Base-by-base conservation (phyloP, 2,329 filamentous ascomycete genomes). In the Cytospora mali region DNA sequence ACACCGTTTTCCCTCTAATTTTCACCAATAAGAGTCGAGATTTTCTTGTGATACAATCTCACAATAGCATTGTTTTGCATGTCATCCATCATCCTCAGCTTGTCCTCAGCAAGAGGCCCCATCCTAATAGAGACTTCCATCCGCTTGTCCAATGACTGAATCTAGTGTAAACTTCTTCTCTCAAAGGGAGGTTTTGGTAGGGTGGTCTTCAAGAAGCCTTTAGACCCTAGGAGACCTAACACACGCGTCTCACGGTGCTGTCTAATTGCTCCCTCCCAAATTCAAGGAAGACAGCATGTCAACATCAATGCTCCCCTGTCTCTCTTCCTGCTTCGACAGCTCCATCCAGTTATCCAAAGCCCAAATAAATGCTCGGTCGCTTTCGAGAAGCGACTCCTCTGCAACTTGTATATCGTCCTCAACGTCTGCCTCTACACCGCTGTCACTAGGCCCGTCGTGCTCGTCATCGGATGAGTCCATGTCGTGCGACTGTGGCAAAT, bases 241-340 rank as follows among this genome's bases (percentile, higher is more conserved):
- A 46, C 42, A 29, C 58, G 33, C 2, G 1, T n/a, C 21, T 21
- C 21, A 11, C 14, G 21, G 4, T 50, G 4, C 6, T 23, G 4
- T 29, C 14, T 18, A 51, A n/a, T 46, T 46, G 13, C 3, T 1
- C 0, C 23, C 18, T 53, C 14, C 35, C 50, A 60, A 23, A 16
- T 11, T 28, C 33, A 60, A 23, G 6, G 50, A 27, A 6, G 57
- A 60, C 14, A 60, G 7, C 57, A 54, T 60, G 33, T 54, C 57
- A 18, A 6, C 10, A 1, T 60, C 57, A 6, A 54, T 14, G 6
- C 14, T 23, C 0, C 14, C 35, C n/a, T 54, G 35, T 6, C 27
- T 27, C 28, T 42, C n/a, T 1, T 14, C 28, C 4, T 10, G 23
- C 23, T 11, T 54, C 1, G 29, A 53, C 21, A 18, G 42, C n/a